A percentile compares a stretch with the other conserved stretches of the same genome.
phyloP scores from a whole-genome alignment of 176 grass and related monocot species.

The Musa acuminata region DNA sequence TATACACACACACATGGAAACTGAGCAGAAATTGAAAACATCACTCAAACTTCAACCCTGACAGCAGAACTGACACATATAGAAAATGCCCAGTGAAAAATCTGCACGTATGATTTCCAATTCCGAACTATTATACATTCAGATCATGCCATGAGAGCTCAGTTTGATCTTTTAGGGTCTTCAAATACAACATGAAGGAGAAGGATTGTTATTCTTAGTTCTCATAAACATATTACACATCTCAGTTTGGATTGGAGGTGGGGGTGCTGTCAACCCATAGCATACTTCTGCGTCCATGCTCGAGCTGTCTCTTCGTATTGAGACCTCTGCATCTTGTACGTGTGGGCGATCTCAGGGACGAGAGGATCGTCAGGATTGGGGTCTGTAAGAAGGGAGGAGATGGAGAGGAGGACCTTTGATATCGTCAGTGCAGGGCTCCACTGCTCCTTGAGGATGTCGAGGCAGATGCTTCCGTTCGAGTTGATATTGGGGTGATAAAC shows the following conservation, averaged over 20 bases:
- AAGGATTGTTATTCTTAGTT: too few species aligned
- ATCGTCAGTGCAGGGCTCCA: neutral
- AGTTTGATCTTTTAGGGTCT: too few species aligned
- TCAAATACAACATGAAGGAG: too few species aligned
- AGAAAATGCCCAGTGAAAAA: too few species aligned
- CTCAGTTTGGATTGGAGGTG: neutral
- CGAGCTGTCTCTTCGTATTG: neutral
- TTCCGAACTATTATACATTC: too few species aligned
- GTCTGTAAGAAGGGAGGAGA: neutral
- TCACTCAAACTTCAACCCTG: too few species aligned
- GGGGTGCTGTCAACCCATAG: neutral
- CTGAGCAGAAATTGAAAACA: too few species aligned
- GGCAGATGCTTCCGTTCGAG: neutral
- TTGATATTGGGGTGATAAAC: constrained; percentile 1
- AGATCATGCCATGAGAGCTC: too few species aligned
- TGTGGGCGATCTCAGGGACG: neutral
- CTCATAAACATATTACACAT: too few species aligned
- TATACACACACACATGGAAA: too few species aligned
- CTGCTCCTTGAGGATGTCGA: neutral
- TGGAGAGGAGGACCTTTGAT: neutral
- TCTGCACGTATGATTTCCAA: too few species aligned
- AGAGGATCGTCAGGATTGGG: neutral
- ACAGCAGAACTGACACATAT: too few species aligned
- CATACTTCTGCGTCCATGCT: neutral
- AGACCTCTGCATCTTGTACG: neutral